Percentiles rank a stretch among this genome's conserved stretches.
Conservation (phyloP, 306 rosid species). For the Lathyrus aphaca region DNA sequence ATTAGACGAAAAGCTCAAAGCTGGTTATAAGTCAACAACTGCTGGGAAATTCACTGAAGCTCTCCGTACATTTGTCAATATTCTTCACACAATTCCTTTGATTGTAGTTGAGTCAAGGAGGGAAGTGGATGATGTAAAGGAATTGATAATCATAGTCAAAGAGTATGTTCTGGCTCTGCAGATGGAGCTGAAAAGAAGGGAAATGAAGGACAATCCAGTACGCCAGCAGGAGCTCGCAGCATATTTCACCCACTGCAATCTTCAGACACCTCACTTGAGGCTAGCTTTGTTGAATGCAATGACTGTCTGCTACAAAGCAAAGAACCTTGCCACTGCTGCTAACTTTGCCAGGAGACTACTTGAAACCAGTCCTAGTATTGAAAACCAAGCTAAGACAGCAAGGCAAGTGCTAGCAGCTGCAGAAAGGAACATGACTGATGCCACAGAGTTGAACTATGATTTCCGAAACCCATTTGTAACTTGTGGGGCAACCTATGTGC, state of each 20-base stretch:
- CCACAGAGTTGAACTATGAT: conserved; percentile 73
- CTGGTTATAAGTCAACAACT: conserved; percentile 86
- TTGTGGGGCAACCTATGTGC: conserved; percentile 89
- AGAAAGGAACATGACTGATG: conserved; percentile 85
- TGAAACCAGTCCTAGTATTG: conserved; percentile 81
- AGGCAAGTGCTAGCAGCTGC: conserved; percentile 93
- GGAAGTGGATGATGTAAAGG: conserved; percentile 95
- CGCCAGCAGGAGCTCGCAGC: conserved; percentile 96
- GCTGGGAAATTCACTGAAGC: conserved; percentile 81
- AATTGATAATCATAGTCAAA: conserved; percentile 71
- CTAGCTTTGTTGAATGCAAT: conserved; percentile 78
- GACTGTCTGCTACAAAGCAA: conserved; percentile 76
- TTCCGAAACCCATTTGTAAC: conserved; percentile 88
- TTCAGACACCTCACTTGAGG: conserved; percentile 88
- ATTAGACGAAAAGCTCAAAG: conserved; percentile 86
- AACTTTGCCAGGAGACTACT: conserved; percentile 84
- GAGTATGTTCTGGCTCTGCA: conserved; percentile 83
- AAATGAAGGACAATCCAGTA: conserved; percentile 60
- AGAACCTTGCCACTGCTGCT: conserved; percentile 84
- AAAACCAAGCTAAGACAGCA: conserved; percentile 81
- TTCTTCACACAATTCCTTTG: conserved; percentile 83
- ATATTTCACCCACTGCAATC: conserved; percentile 95
- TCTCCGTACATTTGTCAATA: conserved; percentile 59
- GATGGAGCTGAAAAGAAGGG: conserved; percentile 86
- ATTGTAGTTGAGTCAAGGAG: conserved; percentile 88